Conservation (phyloP, 768 basidiomycete genomes). For the Mycena venus region DNA sequence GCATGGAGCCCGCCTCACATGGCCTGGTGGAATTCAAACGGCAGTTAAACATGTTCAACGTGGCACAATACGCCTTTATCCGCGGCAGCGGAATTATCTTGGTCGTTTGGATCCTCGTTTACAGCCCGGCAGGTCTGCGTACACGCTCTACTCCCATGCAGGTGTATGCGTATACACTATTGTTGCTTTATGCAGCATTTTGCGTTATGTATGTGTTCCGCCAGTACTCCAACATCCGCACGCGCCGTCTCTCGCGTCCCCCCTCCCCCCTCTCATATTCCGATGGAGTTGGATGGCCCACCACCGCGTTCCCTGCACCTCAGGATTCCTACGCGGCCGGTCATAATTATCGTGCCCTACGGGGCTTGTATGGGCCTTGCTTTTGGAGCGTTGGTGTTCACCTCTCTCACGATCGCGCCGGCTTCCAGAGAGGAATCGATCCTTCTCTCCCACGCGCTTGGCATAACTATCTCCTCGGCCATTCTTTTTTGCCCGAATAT, state of each 20-base stretch:
- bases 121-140: conserved; percentile 21
- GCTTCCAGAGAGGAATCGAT: conserved; percentile 5
- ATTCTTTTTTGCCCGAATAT: conserved; percentile 31
- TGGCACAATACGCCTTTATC: conserved; percentile 27
- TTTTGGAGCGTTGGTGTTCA: conserved; percentile 30
- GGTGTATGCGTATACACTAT: conserved; percentile 15
- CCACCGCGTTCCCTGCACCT: conserved; percentile 26
- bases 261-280: conserved; percentile 27
- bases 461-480: conserved; percentile 26
- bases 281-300: conserved; percentile 27
- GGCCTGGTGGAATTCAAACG: conserved; percentile 18
- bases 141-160: conserved; percentile 22
- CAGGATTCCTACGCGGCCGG: conserved; percentile 21
- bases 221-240: conserved; percentile 21
- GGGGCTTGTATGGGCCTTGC: conserved; percentile 33
- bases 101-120: conserved; percentile 21
- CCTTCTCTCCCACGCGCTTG: conserved; percentile 21
- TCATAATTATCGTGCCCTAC: conserved; percentile 33
- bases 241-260: conserved; percentile 18
- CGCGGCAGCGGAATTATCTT: conserved; percentile 19
- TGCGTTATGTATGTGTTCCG: conserved; percentile 30
- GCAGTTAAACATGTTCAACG: conserved; percentile 29
- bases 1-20: conserved; percentile 12
- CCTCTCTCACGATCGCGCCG: conserved; percentile 30
- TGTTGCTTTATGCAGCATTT: conserved; percentile 26